A percentile compares a stretch with the other conserved stretches of the same genome.
Evolutionary conservation across 2,329 filamentous ascomycete species (phyloP).

Genomic region (Colletotrichum tofieldiae): DNA sequence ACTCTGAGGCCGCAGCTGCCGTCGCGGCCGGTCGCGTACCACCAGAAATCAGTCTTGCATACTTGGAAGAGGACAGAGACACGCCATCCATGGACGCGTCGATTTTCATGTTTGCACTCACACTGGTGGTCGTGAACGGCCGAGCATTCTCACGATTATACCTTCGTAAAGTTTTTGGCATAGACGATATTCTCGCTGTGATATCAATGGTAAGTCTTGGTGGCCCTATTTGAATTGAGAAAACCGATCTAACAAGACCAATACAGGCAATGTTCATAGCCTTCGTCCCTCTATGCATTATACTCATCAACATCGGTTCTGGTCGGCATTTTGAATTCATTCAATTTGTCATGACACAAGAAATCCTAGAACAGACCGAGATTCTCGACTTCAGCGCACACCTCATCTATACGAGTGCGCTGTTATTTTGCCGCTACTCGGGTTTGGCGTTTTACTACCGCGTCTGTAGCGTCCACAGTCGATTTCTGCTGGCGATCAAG

Average conservation of each 20-base stretch:
- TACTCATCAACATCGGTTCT: conserved; percentile 64
- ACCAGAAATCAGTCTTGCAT: conserved; percentile 51
- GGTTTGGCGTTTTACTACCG: conserved; percentile 68
- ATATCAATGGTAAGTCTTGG: conserved; percentile 52
- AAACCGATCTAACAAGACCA: conserved; percentile 41
- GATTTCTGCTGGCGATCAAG: conserved; percentile 55
- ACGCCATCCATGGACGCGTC: conserved; percentile 57
- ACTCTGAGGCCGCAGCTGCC: conserved; percentile 48
- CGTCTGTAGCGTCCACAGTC: conserved; percentile 57
- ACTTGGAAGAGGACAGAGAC: conserved; percentile 56
- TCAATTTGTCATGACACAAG: conserved; percentile 61
- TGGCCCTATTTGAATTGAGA: not conserved
- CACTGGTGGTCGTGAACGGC: conserved; percentile 53
- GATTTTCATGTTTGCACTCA: conserved; percentile 54
- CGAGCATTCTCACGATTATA: conserved; percentile 55
- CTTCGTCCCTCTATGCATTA: conserved; percentile 60
- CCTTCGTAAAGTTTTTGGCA: conserved; percentile 55
- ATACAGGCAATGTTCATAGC: conserved; percentile 51
- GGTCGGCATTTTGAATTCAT: conserved; percentile 63
- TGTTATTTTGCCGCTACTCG: conserved; percentile 66
- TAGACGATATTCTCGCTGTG: conserved; percentile 57
- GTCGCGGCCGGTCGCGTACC: conserved; percentile 56
- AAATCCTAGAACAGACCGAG: conserved; percentile 60
- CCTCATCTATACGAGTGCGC: conserved; percentile 65
- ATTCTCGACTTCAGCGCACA: conserved; percentile 66